Evolutionary conservation across 148 eudicot genomes (phyloP), one percentile per base, ranked within the genome.

Genomic region (Vaccinium myrtillus): DNA sequence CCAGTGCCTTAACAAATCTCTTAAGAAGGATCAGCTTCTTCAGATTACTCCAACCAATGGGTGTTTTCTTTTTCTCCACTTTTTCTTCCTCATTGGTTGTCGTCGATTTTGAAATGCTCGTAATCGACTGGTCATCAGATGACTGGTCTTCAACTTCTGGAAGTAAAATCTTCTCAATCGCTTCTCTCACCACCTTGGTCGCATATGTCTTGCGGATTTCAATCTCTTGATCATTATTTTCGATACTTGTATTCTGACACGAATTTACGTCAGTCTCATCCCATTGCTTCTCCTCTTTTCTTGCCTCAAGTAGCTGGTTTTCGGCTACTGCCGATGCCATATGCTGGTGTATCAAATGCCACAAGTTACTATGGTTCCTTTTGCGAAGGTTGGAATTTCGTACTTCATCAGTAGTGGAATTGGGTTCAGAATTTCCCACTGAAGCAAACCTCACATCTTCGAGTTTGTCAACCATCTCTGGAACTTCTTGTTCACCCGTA

Each of bases 331-430:
- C 89, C 58, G 91, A 84, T 75, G 87, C 86, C 86, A 93, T 90
- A 70, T 93, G 94, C 46, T 91, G 90, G 85, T 97, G 95, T 50
- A 97, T 91, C 87, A 95, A 84, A 77, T 86, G 86, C 99, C 99
- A 97, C 94, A 97, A 90, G 86, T 94, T 92, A 79, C 88, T 88
- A 77, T 90, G 92, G 86, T 89, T 95, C 59, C 81, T 88, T 82
- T 87, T 87, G 84, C 90, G 90, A 59, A 86, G 74, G 70, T 82
- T 77, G 56, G 88, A 51, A 51, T 80, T 84, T 78, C 59, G 61
- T 79, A 53, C 86, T 79, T 85, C 89, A 63, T 78, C 58, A 59
- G 63, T 54, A 32, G 51, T n/a, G 23, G 73, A 51, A 39, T 23
- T 79, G n/a, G 65, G 46, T 74, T 84, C 86, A 25, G 90, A 71